phyloP scores from a whole-genome alignment of 305 asterid genomes.

The Fraxinus floribunda region DNA sequence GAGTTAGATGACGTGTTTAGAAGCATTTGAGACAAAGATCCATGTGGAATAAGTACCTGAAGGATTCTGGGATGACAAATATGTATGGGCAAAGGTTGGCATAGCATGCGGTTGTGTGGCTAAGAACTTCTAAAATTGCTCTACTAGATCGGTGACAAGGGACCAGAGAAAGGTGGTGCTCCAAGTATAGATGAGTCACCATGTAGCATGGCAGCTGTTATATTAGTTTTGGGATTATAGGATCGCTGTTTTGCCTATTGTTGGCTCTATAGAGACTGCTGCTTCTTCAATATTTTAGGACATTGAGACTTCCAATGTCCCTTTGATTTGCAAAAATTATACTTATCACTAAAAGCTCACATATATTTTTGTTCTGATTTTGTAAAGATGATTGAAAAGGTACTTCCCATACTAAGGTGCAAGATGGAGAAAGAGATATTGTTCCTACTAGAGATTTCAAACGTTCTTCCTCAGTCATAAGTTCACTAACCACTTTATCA shows the following conservation, averaged over 20 bases:
- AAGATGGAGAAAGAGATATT: background rate
- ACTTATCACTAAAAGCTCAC: background rate
- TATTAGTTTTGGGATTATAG: background rate
- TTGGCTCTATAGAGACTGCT: background rate
- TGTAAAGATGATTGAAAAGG: background rate
- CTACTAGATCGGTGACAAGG: background rate
- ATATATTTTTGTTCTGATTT: background rate
- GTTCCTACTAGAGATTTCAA: background rate
- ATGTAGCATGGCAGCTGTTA: background rate
- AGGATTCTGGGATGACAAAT: background rate
- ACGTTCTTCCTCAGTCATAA: background rate
- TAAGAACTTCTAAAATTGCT: background rate
- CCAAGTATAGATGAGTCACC: background rate
- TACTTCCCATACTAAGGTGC: background rate
- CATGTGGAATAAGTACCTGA: background rate
- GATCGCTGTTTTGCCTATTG: background rate
- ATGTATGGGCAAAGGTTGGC: background rate
- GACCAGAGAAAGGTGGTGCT: background rate
- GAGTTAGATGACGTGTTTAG: background rate
- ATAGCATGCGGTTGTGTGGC: background rate
- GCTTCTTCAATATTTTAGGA: background rate
- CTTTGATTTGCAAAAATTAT: too few species aligned
- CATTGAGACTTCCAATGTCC: background rate
- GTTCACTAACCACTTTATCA: background rate
- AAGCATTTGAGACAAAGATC: background rate